Percentiles rank a stretch among this genome's conserved stretches.
Evolutionary conservation across 1,284 basidiomycete genomes (phyloP).

Genomic region (Neonothopanus nambi): DNA sequence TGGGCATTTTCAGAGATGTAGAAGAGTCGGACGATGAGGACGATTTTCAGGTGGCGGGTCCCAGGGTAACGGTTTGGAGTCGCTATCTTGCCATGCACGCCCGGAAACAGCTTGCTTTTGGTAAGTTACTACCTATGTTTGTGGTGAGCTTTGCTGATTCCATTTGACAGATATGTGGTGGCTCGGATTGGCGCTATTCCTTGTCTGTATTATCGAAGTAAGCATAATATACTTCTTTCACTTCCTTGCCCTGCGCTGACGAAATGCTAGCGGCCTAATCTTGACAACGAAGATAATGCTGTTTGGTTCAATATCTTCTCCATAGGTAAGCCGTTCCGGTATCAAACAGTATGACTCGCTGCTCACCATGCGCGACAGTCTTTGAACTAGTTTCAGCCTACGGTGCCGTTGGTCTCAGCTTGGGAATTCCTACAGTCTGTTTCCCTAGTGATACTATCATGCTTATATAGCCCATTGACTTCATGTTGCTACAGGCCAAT

Average conservation of each 20-base stretch:
- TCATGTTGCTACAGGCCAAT: constrained; percentile 49
- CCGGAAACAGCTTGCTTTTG: constrained; percentile 86
- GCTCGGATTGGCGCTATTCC: constrained; percentile 75
- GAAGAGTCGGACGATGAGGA: constrained; percentile 50
- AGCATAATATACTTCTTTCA: constrained; percentile 17
- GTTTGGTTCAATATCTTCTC: constrained; percentile 82
- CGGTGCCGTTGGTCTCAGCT: constrained; percentile 85
- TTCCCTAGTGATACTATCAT: background rate
- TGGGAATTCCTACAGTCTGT: constrained; percentile 65
- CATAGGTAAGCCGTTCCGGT: constrained; percentile 48
- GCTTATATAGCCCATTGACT: background rate
- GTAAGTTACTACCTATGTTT: constrained; percentile 39
- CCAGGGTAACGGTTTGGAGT: constrained; percentile 69
- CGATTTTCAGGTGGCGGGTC: constrained; percentile 45
- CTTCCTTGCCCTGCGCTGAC: constrained; percentile 1
- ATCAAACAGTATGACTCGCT: background rate
- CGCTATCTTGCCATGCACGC: constrained; percentile 80
- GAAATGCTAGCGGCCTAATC: constrained; percentile 47
- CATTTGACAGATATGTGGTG: constrained; percentile 81
- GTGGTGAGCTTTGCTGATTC: background rate
- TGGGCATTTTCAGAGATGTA: constrained; percentile 70
- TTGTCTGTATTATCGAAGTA: constrained; percentile 89
- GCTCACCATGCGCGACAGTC: constrained; percentile 40
- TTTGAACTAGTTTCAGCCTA: constrained; percentile 92
- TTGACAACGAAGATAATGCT: constrained; percentile 52